phyloP scores from a whole-genome alignment of 305 asterid species.

The Fraxinus xanthoxyloides region DNA sequence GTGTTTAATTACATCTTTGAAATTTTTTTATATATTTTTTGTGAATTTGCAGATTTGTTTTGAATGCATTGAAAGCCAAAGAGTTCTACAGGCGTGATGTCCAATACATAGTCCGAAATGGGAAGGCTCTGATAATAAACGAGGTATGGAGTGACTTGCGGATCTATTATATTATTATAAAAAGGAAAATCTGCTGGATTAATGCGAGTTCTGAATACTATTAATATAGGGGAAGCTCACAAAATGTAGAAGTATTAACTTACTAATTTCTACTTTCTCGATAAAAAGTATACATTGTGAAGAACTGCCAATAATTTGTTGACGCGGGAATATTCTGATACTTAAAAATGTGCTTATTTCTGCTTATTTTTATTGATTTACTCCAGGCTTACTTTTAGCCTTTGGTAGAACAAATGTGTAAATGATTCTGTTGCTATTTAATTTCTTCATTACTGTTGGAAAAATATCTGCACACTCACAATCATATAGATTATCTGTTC shows the following conservation, averaged over 20 bases:
- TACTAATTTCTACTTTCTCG: not conserved
- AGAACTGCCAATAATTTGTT: not conserved
- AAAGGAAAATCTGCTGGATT: not conserved
- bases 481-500: not conserved
- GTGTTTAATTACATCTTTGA: not conserved
- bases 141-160: slow-evolving; percentile 53
- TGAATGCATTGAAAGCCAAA: slow-evolving; percentile 92
- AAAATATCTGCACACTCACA: not conserved
- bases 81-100: slow-evolving; percentile 93
- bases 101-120: slow-evolving; percentile 87
- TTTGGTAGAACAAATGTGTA: not conserved
- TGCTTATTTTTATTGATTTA: not conserved
- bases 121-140: slow-evolving; percentile 87
- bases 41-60: slow-evolving; percentile 64
- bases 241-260: not conserved
- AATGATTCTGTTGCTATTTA: not conserved
- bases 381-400: not conserved
- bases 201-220: not conserved
- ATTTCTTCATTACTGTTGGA: not conserved
- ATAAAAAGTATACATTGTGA: not conserved
- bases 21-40: slow-evolving; percentile 20
- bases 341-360: not conserved
- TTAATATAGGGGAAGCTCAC: not conserved
- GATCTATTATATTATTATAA: not conserved
- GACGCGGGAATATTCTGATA: not conserved